phyloP scores from a whole-genome alignment of 768 basidiomycete genomes.

The Boletus coccyginus region DNA sequence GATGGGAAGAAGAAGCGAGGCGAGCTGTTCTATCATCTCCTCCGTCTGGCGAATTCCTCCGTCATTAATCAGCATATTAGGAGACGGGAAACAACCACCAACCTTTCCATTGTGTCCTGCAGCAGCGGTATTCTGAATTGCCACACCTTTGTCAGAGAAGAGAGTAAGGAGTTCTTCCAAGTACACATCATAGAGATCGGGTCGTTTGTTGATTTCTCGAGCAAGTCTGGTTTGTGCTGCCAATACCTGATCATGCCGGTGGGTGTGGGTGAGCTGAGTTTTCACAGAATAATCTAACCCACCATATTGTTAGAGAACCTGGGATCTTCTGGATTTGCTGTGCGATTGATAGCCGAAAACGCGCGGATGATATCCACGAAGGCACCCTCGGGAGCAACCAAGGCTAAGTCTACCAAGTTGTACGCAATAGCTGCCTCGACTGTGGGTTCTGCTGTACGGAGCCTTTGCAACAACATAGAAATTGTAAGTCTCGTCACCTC shows the following conservation, averaged over 20 bases:
- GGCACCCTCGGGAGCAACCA: constrained; percentile 70
- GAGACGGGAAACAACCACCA: constrained; percentile 11
- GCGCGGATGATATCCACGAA: constrained; percentile 83
- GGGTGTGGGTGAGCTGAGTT: background rate
- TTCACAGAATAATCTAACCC: background rate
- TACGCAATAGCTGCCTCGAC: constrained; percentile 91
- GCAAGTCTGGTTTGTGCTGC: constrained; percentile 91
- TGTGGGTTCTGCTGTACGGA: constrained; percentile 79
- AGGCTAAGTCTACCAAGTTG: constrained; percentile 86
- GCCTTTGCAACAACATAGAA: constrained; percentile 88
- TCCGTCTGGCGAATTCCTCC: constrained; percentile 49
- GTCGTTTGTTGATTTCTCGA: constrained; percentile 67
- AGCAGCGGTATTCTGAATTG: constrained; percentile 79
- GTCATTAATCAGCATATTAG: constrained; percentile 4
- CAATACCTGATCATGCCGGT: constrained; percentile 52
- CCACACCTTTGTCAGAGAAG: constrained; percentile 88
- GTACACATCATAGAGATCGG: constrained; percentile 78
- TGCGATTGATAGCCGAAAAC: constrained; percentile 81
- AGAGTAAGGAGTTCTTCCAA: constrained; percentile 81
- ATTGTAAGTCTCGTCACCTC: constrained; percentile 89
- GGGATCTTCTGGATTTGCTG: constrained; percentile 86
- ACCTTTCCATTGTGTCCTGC: constrained; percentile 69
- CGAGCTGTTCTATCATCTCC: constrained; percentile 83
- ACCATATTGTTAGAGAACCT: constrained; percentile 90
- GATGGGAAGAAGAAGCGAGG: constrained; percentile 85